A percentile compares a stretch with the other conserved stretches of the same genome.
Evolutionary conservation across 805 yeast species (phyloP).

Genomic region (Pichia deserticola): DNA sequence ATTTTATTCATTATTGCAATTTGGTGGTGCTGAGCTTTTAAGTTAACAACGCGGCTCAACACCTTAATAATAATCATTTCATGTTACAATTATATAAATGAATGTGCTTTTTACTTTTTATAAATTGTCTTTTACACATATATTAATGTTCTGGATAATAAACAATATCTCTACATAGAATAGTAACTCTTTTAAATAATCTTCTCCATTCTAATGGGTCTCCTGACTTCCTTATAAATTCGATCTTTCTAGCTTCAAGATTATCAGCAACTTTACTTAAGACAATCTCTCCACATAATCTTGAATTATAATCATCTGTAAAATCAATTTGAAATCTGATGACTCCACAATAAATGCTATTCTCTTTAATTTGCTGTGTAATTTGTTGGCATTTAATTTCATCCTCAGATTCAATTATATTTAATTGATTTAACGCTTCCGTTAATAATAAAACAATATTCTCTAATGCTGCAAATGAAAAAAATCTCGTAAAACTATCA

Average conservation of each 20-base stretch:
- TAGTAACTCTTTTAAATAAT: constrained; percentile 49
- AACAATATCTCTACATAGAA: constrained; percentile 51
- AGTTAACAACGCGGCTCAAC: too few species aligned
- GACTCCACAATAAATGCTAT: constrained; percentile 23
- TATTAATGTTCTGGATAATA: constrained; percentile 18
- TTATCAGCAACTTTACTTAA: constrained; percentile 34
- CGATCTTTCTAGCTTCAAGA: constrained; percentile 38
- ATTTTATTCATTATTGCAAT: too few species aligned
- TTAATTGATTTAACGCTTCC: constrained; percentile 37
- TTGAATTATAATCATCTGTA: constrained; percentile 38
- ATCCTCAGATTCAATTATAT: constrained; percentile 25
- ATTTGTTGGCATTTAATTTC: constrained; percentile 16
- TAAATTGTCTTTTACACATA: background rate
- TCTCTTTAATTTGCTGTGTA: constrained; percentile 20
- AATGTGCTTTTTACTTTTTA: too few species aligned
- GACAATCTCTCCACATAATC: constrained; percentile 39
- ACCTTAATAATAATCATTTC: too few species aligned
- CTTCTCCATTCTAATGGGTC: constrained; percentile 74
- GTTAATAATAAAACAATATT: constrained; percentile 34
- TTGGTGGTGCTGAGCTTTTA: too few species aligned
- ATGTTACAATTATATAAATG: too few species aligned
- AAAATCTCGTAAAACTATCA: constrained; percentile 45
- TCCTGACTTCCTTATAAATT: constrained; percentile 48
- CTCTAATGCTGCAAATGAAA: constrained; percentile 38
- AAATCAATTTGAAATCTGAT: constrained; percentile 35